Percentiles rank a stretch among this genome's conserved stretches.
phyloP scores from a whole-genome alignment of 176 grass and related monocot genomes.

The Triticum timopheevii region DNA sequence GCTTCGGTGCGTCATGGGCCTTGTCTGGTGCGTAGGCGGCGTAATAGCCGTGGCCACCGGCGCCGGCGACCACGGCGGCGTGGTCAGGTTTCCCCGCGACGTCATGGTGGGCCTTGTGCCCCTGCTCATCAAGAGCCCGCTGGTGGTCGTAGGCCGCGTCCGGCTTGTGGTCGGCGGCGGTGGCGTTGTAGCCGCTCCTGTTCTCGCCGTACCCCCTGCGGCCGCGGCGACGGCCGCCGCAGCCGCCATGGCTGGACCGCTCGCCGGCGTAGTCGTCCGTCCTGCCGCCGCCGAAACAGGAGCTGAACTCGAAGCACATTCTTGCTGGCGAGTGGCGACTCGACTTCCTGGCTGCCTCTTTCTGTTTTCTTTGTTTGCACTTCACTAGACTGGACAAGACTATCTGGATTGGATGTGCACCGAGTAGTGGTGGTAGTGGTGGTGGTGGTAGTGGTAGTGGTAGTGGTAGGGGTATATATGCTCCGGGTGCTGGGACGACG shows the following conservation, averaged over 20 bases:
- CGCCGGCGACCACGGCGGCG: too few species aligned
- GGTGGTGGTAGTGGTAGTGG: not conserved
- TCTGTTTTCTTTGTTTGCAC: not conserved
- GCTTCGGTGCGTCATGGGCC: not conserved
- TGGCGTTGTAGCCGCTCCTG: not conserved
- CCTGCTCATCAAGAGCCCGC: not conserved
- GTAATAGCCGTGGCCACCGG: not conserved
- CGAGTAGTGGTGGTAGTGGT: not conserved
- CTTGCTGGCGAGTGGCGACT: not conserved
- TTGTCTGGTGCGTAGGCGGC: not conserved
- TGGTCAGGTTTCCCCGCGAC: not conserved
- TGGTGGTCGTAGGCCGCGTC: not conserved
- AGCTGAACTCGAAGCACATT: slow-evolving; percentile 32
- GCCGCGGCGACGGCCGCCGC: not conserved
- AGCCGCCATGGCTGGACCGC: not conserved
- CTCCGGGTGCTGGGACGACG: too few species aligned
- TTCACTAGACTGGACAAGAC: too few species aligned
- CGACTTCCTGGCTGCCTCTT: not conserved
- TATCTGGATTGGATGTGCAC: not conserved
- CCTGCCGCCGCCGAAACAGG: not conserved
- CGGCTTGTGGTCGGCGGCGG: not conserved
- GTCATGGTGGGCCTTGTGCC: slow-evolving; percentile 5
- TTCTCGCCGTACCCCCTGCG: not conserved
- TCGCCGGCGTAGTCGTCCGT: not conserved
- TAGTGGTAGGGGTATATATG: not conserved